phyloP scores from a whole-genome alignment of 78 protist genomes.

The Paratrimastix pyriformis region DNA sequence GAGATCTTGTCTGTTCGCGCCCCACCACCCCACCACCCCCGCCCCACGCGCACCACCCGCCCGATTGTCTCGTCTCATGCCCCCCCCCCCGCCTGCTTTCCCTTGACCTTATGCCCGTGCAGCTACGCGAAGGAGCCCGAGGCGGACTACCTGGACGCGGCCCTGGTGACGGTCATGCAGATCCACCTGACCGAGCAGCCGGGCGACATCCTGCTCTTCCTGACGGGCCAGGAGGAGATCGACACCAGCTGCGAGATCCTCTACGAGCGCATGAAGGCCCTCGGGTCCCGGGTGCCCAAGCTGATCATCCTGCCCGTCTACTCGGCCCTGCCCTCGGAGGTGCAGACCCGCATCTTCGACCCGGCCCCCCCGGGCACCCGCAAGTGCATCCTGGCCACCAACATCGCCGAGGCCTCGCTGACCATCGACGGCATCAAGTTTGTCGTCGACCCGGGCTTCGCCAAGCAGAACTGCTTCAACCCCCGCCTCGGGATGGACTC shows the following conservation, averaged over 20 bases:
- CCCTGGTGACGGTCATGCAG: conserved; percentile 88
- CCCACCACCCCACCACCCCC: too few species aligned
- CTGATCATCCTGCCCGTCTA: conserved; percentile 76
- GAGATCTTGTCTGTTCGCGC: too few species aligned
- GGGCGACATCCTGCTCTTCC: conserved; percentile 92
- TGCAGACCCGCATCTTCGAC: conserved; percentile 86
- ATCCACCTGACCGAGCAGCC: conserved; percentile 87
- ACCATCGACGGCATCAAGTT: conserved; percentile 55
- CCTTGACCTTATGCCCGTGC: too few species aligned
- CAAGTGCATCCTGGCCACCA: conserved; percentile 56
- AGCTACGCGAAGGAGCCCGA: conserved; percentile 88
- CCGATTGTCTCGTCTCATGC: too few species aligned
- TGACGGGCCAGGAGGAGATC: conserved; percentile 98
- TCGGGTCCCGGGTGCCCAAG: conserved; percentile 72
- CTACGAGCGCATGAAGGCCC: conserved; percentile 81
- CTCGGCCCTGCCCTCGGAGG: conserved; percentile 81
- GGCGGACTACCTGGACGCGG: conserved; percentile 91
- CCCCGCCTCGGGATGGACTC: conserved; percentile 91
- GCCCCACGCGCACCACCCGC: too few species aligned
- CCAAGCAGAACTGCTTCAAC: conserved; percentile 83
- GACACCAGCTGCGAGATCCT: conserved; percentile 90
- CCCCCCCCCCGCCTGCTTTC: too few species aligned
- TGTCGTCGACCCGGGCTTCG: conserved; percentile 71
- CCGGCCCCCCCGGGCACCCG: conserved; percentile 78
- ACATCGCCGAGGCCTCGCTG: conserved; percentile 61